Base-by-base conservation (phyloP, 371 early-diverging fungal genomes). In the Dichotomocladium elegans region DNA sequence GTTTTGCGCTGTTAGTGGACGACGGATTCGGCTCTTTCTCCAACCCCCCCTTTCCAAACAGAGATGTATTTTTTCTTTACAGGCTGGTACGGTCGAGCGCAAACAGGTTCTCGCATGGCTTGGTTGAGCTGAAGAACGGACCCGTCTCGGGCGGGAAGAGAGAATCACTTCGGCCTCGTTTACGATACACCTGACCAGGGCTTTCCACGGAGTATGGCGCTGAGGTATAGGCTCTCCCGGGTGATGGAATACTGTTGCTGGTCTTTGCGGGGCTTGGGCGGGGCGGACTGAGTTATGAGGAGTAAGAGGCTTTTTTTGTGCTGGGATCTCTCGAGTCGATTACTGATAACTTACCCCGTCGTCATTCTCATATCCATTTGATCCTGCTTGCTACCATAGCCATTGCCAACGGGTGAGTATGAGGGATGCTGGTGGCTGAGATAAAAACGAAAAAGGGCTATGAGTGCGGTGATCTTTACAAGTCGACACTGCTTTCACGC, bases 81-180 rank as follows among this genome's bases (percentile, higher is more conserved):
- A 79, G 61, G 42, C 68, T 74, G 26, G 79, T 68, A 53, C 79
- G 71, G 53, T 88, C 87, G 58, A 83, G 64, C 15, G 70, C 80
- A 56, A 71, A 82, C 15, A 88, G 50, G 47, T 82, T 85, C 57
- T 80, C 80, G 46, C 74, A 66, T 40, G 82, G 81, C 44, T 80
- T 81, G 27, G 85, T 85, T 19, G 82, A 77, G 30, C 78, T 79
- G 44, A 87, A 86, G 60, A 81, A 80, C 12, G 87, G 86, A 33
- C 84, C 72, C 12, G 66, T 60, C 45, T 77, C 74, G 40, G 63
- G 56, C 9, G 67, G 58, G 43, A 69, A 73, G 8, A 73, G 47
- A 17, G 53, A 31, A 41, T 60, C 70, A 53, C 51, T 53, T n/a
- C 49, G 42, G 14, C 55, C 59, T 21, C 59, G 53, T 46, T 42